A percentile compares a stretch with the other conserved stretches of the same genome.
These are phyloP conservation scores for Plasmodium gaboni DNA, from an alignment of 169 alveolate genomes.

Conservation along the genomic window DNA sequence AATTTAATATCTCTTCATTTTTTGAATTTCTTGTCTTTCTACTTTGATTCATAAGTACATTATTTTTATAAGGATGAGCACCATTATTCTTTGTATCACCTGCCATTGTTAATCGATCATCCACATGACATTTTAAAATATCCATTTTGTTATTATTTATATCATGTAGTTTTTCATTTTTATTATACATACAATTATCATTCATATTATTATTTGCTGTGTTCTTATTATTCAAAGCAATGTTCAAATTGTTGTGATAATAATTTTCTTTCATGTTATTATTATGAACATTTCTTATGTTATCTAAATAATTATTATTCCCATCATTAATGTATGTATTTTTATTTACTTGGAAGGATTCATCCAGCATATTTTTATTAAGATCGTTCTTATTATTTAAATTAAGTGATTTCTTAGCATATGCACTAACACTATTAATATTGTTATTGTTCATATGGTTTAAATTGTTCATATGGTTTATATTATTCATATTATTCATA, in stretches of 20 bases:
- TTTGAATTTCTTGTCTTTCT: neutral
- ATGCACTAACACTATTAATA: neutral
- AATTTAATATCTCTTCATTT: neutral
- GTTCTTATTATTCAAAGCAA: neutral
- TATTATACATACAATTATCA: neutral
- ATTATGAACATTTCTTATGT: neutral
- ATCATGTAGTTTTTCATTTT: neutral
- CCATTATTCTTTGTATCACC: no score
- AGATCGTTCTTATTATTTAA: slow-evolving; percentile 3
- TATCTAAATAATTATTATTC: neutral
- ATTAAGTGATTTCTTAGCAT: no score
- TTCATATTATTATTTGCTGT: neutral
- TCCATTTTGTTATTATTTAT: neutral
- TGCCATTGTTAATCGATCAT: neutral
- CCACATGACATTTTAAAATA: neutral
- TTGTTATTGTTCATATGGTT: neutral
- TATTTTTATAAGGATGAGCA: neutral
- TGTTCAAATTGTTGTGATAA: neutral
- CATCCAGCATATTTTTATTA: neutral
- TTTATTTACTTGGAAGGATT: neutral
- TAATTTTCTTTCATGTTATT: neutral
- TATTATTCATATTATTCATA: no score
- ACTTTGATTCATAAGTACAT: neutral
- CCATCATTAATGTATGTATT: neutral
- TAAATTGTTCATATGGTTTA: no score